These are phyloP conservation scores for Kodamaea sp. DNA, from an alignment of 1,139 yeast species.

Conservation along the genomic window DNA sequence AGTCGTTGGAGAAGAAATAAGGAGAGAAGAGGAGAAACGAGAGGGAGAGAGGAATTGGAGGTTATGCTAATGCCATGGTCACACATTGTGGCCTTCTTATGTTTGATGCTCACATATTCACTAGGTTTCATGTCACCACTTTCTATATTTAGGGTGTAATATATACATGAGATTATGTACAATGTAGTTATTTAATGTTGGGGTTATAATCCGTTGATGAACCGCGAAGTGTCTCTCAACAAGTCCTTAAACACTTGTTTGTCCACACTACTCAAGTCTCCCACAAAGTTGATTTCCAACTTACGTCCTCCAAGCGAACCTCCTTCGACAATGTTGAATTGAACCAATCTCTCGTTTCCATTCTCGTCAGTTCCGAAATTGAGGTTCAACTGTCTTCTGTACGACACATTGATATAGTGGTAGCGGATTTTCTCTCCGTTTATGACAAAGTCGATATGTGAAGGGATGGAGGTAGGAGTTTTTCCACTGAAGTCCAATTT, in stretches of 20 bases:
- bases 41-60: neutral
- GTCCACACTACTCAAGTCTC: slow-evolving; percentile 28
- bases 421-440: slow-evolving; percentile 41
- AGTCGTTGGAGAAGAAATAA: slow-evolving; percentile 40
- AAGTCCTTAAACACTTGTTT: slow-evolving; percentile 28
- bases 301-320: slow-evolving; percentile 57
- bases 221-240: slow-evolving; percentile 28
- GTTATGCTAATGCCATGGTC: too few relatives aligned
- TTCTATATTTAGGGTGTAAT: too few relatives aligned
- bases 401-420: slow-evolving; percentile 41
- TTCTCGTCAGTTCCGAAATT: slow-evolving; percentile 17
- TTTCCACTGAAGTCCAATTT: slow-evolving; percentile 43
- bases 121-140: too few relatives aligned
- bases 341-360: slow-evolving; percentile 33
- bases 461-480: slow-evolving; percentile 35
- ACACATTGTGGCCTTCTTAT: too few relatives aligned
- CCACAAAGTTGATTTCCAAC: slow-evolving; percentile 48
- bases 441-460: slow-evolving; percentile 37
- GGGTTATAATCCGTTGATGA: slow-evolving; percentile 23
- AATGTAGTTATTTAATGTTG: neutral
- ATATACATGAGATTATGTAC: slow-evolving; percentile 3
- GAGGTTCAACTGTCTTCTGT: slow-evolving; percentile 48
- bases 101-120: too few relatives aligned
- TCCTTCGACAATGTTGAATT: slow-evolving; percentile 54
- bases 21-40: neutral